Percentiles rank a stretch among this genome's conserved stretches.
These are phyloP conservation scores for Myxozyma mucilagina DNA, from an alignment of 805 yeast species.

Conservation along the genomic window DNA sequence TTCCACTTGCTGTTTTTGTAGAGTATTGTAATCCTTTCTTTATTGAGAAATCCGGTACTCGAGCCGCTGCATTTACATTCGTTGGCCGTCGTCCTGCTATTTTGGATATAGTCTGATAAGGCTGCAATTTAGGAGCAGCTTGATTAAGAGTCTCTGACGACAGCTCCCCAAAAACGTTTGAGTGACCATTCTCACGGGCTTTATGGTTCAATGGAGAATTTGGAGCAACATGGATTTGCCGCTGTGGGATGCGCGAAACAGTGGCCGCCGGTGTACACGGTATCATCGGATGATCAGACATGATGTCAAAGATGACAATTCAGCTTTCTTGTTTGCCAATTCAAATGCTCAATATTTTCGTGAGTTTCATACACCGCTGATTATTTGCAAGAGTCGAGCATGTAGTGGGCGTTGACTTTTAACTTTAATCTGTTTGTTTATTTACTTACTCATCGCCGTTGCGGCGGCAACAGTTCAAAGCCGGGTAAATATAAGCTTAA, in stretches of 20 bases:
- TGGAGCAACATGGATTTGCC: conserved; percentile 3
- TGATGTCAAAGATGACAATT: not conserved
- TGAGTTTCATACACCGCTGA: no score
- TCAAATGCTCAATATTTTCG: no score
- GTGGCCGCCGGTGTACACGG: conserved; percentile 17
- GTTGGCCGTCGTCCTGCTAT: not conserved
- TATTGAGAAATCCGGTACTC: not conserved
- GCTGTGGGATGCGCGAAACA: conserved; percentile 24
- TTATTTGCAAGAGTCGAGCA: not conserved
- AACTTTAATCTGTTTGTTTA: not conserved
- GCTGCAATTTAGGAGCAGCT: conserved; percentile 19
- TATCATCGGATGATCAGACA: not conserved
- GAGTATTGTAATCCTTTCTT: not conserved
- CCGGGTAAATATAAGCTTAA: not conserved
- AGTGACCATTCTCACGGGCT: not conserved
- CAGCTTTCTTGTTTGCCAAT: not conserved
- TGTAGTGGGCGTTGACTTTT: not conserved
- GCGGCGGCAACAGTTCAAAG: conserved; percentile 2
- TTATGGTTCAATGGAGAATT: conserved; percentile 10
- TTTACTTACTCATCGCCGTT: conserved; percentile 1
- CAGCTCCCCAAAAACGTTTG: conserved; percentile 5
- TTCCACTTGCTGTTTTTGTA: not conserved
- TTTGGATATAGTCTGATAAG: not conserved
- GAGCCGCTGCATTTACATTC: not conserved
- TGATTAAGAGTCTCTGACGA: conserved; percentile 13